These are phyloP conservation scores for Pythium pyrilobum DNA, from an alignment of 352 stramenopile genomes.

Conservation along the genomic window DNA sequence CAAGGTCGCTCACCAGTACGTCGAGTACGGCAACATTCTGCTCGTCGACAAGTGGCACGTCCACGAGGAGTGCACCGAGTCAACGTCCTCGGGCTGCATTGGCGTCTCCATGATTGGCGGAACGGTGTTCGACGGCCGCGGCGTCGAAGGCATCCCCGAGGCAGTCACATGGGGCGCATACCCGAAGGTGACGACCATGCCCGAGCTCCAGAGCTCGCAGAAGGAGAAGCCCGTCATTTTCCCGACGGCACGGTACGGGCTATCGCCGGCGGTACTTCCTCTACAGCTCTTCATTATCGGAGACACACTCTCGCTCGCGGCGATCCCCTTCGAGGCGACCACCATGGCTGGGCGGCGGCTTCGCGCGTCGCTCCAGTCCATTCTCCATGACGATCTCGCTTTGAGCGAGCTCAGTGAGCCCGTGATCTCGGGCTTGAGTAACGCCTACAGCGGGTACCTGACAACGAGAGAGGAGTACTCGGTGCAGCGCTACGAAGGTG, in stretches of 20 bases:
- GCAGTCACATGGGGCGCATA: slow-evolving; percentile 65
- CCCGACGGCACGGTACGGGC: slow-evolving; percentile 61
- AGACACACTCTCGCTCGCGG: slow-evolving; percentile 51
- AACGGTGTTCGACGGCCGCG: slow-evolving; percentile 69
- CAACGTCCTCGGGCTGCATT: slow-evolving; percentile 75
- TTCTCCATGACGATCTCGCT: slow-evolving; percentile 23
- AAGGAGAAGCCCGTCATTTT: slow-evolving; percentile 82
- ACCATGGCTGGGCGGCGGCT: slow-evolving; percentile 80
- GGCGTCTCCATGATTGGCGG: slow-evolving; percentile 82
- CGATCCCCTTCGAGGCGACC: slow-evolving; percentile 78
- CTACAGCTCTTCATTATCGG: slow-evolving; percentile 68
- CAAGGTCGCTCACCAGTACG: slow-evolving; percentile 62
- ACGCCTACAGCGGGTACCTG: slow-evolving; percentile 84
- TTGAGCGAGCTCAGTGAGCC: slow-evolving; percentile 23
- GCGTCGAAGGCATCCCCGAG: slow-evolving; percentile 54
- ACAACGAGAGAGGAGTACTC: slow-evolving; percentile 84
- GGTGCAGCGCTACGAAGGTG: slow-evolving; percentile 86
- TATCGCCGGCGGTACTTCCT: slow-evolving; percentile 66
- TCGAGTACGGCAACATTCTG: slow-evolving; percentile 65
- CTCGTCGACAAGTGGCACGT: slow-evolving; percentile 63
- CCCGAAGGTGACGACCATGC: slow-evolving; percentile 67
- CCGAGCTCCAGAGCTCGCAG: slow-evolving; percentile 60
- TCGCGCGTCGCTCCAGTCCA: slow-evolving; percentile 29
- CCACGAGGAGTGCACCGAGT: slow-evolving; percentile 54
- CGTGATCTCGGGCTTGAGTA: slow-evolving; percentile 69